Evolutionary conservation across 1,284 basidiomycete genomes (phyloP).

Genomic region (Ustilago trichophora): DNA sequence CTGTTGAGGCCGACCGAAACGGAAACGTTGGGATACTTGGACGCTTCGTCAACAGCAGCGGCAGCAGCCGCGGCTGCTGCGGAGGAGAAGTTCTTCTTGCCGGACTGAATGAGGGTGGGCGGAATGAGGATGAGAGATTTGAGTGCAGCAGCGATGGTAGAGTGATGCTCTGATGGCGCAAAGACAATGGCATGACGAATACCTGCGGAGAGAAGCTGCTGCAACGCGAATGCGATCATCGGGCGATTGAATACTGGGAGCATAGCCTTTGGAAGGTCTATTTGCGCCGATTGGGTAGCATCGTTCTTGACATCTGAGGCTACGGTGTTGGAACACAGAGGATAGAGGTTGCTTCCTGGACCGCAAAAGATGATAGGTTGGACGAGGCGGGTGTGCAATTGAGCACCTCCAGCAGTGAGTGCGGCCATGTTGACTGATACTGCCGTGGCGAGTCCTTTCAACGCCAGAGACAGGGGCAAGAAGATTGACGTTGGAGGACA

Average conservation of each 20-base stretch:
- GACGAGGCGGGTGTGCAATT: conserved; percentile 42
- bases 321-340: conserved; percentile 51
- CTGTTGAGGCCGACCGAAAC: conserved; percentile 49
- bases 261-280: conserved; percentile 59
- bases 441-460: no score
- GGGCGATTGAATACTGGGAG: conserved; percentile 64
- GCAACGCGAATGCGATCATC: conserved; percentile 61
- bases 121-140: conserved; percentile 57
- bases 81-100: conserved; percentile 28
- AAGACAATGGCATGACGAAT: conserved; percentile 56
- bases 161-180: conserved; percentile 60
- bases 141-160: conserved; percentile 52
- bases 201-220: conserved; percentile 60
- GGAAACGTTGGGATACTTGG: conserved; percentile 44
- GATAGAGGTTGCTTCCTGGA: conserved; percentile 60
- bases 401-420: conserved; percentile 8
- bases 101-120: conserved; percentile 29
- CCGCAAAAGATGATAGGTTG: conserved; percentile 64
- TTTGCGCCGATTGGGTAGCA: conserved; percentile 3
- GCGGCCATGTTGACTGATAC: conserved; percentile 13
- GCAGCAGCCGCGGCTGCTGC: conserved; percentile 31
- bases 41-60: conserved; percentile 41
- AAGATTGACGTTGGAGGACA: not conserved
- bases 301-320: conserved; percentile 14
- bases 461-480: no score